Percentiles rank a stretch among this genome's conserved stretches.
Evolutionary conservation across 2,329 filamentous ascomycete species (phyloP).

Genomic region (Pseudogymnoascus sp.): DNA sequence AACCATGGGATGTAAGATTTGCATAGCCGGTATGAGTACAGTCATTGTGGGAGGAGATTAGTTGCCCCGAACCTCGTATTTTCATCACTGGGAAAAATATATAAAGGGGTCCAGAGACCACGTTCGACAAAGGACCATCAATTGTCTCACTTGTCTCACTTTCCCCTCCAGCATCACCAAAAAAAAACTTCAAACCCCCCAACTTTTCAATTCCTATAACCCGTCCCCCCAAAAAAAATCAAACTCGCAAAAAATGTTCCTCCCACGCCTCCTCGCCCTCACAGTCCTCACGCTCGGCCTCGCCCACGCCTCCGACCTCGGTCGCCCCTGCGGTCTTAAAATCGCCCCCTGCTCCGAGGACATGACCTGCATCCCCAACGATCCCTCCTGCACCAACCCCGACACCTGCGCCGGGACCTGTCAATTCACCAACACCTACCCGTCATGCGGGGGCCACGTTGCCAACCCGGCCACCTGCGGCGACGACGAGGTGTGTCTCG

Average conservation of each 20-base stretch:
- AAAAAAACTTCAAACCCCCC: neutral
- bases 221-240: neutral
- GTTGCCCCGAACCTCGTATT: neutral
- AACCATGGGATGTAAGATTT: neutral
- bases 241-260: neutral
- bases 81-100: neutral
- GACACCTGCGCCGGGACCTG: neutral
- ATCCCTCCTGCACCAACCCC: constrained; percentile 27
- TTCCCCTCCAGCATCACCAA: neutral
- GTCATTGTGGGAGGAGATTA: neutral
- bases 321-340: constrained; percentile 26
- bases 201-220: neutral
- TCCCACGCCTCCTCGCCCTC: neutral
- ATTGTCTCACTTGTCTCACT: neutral
- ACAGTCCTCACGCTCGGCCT: neutral
- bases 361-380: constrained; percentile 45
- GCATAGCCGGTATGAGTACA: neutral
- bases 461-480: neutral
- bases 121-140: neutral
- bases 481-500: neutral
- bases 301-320: neutral
- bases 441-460: neutral
- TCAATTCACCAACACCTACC: neutral
- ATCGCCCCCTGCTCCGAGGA: constrained; percentile 41
- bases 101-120: neutral